Evolutionary conservation across 345 rosid genomes (phyloP).

Genomic region (Eucalyptus tenuipes): DNA sequence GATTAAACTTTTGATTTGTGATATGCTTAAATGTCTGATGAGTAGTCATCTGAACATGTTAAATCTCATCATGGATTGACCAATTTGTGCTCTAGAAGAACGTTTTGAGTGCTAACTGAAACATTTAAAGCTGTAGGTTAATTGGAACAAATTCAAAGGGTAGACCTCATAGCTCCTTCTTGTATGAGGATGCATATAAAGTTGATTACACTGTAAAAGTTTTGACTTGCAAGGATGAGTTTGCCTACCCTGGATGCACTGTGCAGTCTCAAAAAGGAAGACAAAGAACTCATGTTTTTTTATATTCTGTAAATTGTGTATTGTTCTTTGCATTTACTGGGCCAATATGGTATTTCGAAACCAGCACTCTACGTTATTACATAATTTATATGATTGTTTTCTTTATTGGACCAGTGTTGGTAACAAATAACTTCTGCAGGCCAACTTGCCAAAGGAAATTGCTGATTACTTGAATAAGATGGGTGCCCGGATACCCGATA

Average conservation of each 20-base stretch:
- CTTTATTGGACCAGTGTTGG: neutral
- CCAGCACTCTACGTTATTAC: neutral
- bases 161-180: neutral
- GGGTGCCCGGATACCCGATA: slow-evolving; percentile 96
- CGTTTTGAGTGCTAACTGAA: neutral
- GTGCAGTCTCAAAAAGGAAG: neutral
- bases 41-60: neutral
- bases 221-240: neutral
- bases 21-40: neutral
- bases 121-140: neutral
- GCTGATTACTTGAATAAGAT: slow-evolving; percentile 89
- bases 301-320: neutral
- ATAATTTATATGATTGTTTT: neutral
- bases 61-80: neutral
- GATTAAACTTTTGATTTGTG: neutral
- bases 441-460: slow-evolving; percentile 96
- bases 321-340: neutral
- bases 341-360: neutral
- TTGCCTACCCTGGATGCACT: neutral
- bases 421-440: slow-evolving; percentile 20
- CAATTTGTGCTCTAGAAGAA: neutral
- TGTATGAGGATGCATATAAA: neutral
- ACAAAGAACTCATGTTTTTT: neutral
- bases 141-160: neutral
- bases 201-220: neutral